Evolutionary conservation across 352 stramenopile genomes (phyloP).

Genomic region (Pythium apleroticum): DNA sequence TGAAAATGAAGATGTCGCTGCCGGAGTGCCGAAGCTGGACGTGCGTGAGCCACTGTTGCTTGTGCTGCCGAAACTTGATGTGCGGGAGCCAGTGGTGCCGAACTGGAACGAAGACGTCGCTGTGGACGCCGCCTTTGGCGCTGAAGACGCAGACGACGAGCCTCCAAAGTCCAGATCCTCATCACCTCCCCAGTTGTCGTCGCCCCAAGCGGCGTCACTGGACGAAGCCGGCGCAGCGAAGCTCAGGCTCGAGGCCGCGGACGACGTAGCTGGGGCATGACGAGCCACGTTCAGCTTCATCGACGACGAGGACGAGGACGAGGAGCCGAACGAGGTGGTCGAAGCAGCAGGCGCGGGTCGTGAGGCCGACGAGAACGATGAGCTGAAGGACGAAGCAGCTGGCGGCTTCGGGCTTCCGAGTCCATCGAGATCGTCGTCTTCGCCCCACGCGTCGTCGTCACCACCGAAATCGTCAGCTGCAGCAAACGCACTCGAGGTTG

Average conservation of each 20-base stretch:
- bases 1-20: background rate
- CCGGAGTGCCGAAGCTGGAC: constrained; percentile 17
- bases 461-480: constrained; percentile 46
- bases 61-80: constrained; percentile 22
- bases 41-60: constrained; percentile 8
- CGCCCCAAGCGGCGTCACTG: constrained; percentile 43
- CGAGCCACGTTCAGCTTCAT: constrained; percentile 57
- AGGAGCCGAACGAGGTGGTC: constrained; percentile 28
- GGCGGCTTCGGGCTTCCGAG: constrained; percentile 43
- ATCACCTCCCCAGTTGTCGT: constrained; percentile 69
- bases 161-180: constrained; percentile 24
- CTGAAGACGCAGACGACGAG: background rate
- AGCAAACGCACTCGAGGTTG: constrained; percentile 39
- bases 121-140: background rate
- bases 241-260: constrained; percentile 19
- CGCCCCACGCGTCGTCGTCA: constrained; percentile 59
- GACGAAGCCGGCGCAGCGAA: constrained; percentile 24
- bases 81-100: constrained; percentile 8
- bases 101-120: constrained; percentile 14
- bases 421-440: constrained; percentile 59
- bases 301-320: constrained; percentile 45
- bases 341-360: background rate
- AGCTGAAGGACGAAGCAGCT: constrained; percentile 23
- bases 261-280: constrained; percentile 21
- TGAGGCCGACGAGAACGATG: constrained; percentile 31